These are phyloP conservation scores for Alternaria burnsii DNA, from an alignment of 2,329 filamentous ascomycete species.

Conservation along the genomic window DNA sequence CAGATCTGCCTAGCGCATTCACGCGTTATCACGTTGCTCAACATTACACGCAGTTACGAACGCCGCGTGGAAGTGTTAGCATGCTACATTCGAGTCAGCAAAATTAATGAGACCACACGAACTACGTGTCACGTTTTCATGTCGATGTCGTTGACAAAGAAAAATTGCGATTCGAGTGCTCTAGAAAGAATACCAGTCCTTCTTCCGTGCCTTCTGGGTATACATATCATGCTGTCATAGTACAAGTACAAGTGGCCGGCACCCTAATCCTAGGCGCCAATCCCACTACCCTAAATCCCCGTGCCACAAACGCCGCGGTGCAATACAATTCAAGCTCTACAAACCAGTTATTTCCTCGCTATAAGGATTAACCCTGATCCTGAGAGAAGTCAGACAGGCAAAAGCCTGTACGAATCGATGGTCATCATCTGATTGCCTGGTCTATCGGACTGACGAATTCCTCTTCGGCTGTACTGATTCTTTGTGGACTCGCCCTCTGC, in stretches of 20 bases:
- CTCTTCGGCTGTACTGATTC: constrained; percentile 38
- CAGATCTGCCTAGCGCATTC: constrained; percentile 33
- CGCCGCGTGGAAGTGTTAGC: neutral
- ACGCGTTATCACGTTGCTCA: constrained; percentile 34
- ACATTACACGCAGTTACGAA: neutral
- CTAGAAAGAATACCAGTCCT: constrained; percentile 13
- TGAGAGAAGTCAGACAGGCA: neutral
- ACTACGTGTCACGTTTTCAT: neutral
- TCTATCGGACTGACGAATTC: constrained; percentile 29
- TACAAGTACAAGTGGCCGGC: constrained; percentile 24
- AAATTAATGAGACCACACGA: neutral
- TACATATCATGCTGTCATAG: constrained; percentile 22
- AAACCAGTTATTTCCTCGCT: constrained; percentile 2
- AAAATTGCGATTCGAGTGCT: constrained; percentile 6
- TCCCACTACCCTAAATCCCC: constrained; percentile 3
- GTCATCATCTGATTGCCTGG: neutral
- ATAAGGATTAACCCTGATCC: neutral
- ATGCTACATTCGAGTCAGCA: neutral
- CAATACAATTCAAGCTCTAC: constrained; percentile 10
- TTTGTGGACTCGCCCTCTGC: constrained; percentile 41
- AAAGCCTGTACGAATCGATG: constrained; percentile 5
- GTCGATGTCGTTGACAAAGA: neutral
- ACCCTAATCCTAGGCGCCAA: constrained; percentile 10
- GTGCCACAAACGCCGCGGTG: constrained; percentile 23
- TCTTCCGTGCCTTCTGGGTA: constrained; percentile 17